Percentiles rank a stretch among this genome's conserved stretches.
These are phyloP conservation scores for Aspergillus carlsbadensis DNA, from an alignment of 495 filamentous ascomycete species.

Conservation along the genomic window DNA sequence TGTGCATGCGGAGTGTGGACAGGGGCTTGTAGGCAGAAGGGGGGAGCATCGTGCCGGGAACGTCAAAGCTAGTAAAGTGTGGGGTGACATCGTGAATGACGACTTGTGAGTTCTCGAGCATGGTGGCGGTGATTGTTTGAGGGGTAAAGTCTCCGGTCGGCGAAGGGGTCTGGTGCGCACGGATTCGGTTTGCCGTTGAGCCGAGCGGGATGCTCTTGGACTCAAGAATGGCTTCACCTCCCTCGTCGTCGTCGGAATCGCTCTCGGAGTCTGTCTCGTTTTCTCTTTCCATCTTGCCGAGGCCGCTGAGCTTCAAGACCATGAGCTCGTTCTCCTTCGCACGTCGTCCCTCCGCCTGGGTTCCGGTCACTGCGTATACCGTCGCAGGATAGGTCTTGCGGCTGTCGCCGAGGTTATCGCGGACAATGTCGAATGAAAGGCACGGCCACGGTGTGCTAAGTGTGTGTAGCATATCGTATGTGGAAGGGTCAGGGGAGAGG, in stretches of 20 bases:
- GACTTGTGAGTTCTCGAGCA: slow-evolving; percentile 84
- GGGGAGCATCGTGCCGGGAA: slow-evolving; percentile 74
- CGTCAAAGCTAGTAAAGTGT: slow-evolving; percentile 83
- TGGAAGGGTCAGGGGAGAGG: slow-evolving; percentile 81
- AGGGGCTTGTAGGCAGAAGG: slow-evolving; percentile 82
- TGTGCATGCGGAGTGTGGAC: slow-evolving; percentile 85
- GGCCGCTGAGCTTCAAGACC: slow-evolving; percentile 90
- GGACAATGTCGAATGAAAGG: slow-evolving; percentile 90
- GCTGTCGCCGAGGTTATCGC: slow-evolving; percentile 84
- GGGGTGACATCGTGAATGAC: slow-evolving; percentile 92
- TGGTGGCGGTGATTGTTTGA: slow-evolving; percentile 81
- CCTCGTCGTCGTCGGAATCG: slow-evolving; percentile 73
- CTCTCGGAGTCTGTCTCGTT: slow-evolving; percentile 69
- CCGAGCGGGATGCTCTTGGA: slow-evolving; percentile 80
- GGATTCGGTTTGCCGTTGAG: slow-evolving; percentile 90
- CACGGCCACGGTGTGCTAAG: slow-evolving; percentile 94
- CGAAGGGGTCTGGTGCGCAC: slow-evolving; percentile 71
- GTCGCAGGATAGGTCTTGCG: slow-evolving; percentile 89
- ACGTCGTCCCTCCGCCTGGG: slow-evolving; percentile 75
- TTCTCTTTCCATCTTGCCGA: slow-evolving; percentile 81
- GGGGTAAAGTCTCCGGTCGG: slow-evolving; percentile 61
- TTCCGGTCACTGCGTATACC: slow-evolving; percentile 90
- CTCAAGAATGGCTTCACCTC: slow-evolving; percentile 90
- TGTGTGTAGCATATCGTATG: slow-evolving; percentile 95
- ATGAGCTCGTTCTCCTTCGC: slow-evolving; percentile 87